Evolutionary conservation across 306 rosid genomes (phyloP), one percentile per base, ranked within the genome.

Genomic region (Morella rubra): DNA sequence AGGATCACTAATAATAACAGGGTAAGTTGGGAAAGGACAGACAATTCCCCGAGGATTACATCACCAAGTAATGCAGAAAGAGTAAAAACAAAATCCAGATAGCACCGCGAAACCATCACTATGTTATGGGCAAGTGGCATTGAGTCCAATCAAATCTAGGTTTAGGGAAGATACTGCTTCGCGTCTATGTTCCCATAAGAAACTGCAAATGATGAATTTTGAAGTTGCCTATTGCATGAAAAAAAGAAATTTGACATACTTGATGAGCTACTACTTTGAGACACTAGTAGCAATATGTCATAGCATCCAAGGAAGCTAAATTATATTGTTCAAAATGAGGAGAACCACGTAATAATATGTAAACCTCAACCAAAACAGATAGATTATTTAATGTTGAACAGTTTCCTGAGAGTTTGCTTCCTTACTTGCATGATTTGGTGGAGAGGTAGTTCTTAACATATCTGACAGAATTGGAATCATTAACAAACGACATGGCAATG

Each of bases 401-500:
- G 5, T 15, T 75, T 53, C 44, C 44, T 75, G 71, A 70, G 61
- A 46, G 44, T 65, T 52, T 51, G 74, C 76, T 72, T 77, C 41
- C 93, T 88, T 87, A 93, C 96, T 78, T 85, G 77, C 88, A 76
- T 79, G 93, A 88, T 86, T 89, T 90, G 71, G 84, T 65, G 46
- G 87, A 79, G 73, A 93, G 87, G 74, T 90, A 90, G 69, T 81
- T 86, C 85, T 91, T 91, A 59, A 93, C 76, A 78, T 88, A 88
- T 84, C 72, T 78, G 49, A 91, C 81, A 73, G 93, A 81, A 66
- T 81, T 90, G 20, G 96, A 90, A 41, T 78, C 76, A 61, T 89
- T 93, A 72, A 90, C 91, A 67, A 91, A 93, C 51, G 98, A 93
- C 87, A 93, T 76, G 74, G 98, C 97, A 78, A 93, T 81, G 68